A percentile compares a stretch with the other conserved stretches of the same genome.
These are phyloP conservation scores for Paraphaeosphaeria minitans DNA, from an alignment of 2,329 filamentous ascomycete species.

Conservation along the genomic window DNA sequence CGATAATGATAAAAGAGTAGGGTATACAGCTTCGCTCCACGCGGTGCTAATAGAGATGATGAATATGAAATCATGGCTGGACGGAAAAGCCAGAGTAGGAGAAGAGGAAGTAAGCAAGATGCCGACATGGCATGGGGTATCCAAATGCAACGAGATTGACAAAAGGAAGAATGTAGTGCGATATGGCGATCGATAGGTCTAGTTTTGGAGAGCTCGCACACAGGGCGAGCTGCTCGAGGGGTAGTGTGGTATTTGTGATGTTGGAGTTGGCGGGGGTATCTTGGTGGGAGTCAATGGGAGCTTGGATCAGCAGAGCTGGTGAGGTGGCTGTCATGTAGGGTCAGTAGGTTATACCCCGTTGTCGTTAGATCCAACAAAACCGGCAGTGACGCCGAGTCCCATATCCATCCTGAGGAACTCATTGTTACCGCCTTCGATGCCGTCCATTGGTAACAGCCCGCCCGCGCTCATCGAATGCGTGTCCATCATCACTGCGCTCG, in stretches of 20 bases:
- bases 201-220: background rate
- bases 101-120: background rate
- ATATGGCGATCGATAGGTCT: background rate
- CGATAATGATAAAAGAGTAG: background rate
- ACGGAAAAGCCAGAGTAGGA: background rate
- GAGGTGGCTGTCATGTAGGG: background rate
- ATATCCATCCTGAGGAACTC: slow-evolving; percentile 42
- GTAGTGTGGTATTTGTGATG: background rate
- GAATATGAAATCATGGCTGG: slow-evolving; percentile 10
- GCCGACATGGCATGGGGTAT: slow-evolving; percentile 12
- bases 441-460: slow-evolving; percentile 38
- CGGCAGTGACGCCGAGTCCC: slow-evolving; percentile 30
- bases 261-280: background rate
- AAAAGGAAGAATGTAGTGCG: background rate
- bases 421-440: slow-evolving; percentile 39
- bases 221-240: background rate
- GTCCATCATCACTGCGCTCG: slow-evolving; percentile 39
- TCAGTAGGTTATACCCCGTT: slow-evolving; percentile 20
- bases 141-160: slow-evolving; percentile 4
- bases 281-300: background rate
- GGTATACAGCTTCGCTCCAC: slow-evolving; percentile 22
- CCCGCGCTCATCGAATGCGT: slow-evolving; percentile 29
- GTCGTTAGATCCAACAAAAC: slow-evolving; percentile 35
- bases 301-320: background rate
- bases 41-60: slow-evolving; percentile 20